These are phyloP conservation scores for Trichoderma atrobrunneum DNA, from an alignment of 2,329 filamentous ascomycete species.

Conservation along the genomic window DNA sequence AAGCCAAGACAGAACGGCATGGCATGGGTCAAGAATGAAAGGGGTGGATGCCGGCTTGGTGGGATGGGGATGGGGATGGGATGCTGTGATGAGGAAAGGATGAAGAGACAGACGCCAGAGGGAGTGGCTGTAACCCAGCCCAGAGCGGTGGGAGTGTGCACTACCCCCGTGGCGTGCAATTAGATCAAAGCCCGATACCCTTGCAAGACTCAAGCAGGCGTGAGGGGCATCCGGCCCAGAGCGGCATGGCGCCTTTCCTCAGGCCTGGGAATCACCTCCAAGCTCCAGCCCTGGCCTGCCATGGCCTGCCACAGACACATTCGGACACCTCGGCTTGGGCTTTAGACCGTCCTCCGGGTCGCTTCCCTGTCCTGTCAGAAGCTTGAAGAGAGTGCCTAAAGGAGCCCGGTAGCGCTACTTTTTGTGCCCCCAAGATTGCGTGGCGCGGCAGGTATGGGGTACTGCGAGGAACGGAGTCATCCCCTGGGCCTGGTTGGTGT, in stretches of 20 bases:
- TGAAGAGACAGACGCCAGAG: background rate
- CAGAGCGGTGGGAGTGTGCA: background rate
- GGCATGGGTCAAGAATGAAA: background rate
- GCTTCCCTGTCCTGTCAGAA: conserved; percentile 9
- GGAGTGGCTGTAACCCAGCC: background rate
- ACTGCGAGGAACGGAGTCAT: background rate
- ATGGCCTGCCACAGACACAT: conserved; percentile 4
- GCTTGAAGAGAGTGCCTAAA: background rate
- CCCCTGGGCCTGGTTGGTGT: background rate
- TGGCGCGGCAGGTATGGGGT: background rate
- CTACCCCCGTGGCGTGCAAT: background rate
- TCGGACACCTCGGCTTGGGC: conserved; percentile 11
- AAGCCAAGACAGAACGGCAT: background rate
- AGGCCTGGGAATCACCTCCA: background rate
- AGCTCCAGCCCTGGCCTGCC: background rate
- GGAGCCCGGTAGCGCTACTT: background rate
- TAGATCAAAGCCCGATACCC: conserved; percentile 20
- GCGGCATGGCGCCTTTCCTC: background rate
- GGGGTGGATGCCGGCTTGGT: conserved; percentile 10
- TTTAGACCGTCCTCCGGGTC: conserved; percentile 9
- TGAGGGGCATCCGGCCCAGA: background rate
- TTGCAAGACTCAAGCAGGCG: conserved; percentile 2
- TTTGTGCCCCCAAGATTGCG: background rate
- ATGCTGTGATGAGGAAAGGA: background rate
- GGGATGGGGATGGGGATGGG: background rate